Conservation (phyloP, 345 rosid genomes). For the Bruguiera parviflora region DNA sequence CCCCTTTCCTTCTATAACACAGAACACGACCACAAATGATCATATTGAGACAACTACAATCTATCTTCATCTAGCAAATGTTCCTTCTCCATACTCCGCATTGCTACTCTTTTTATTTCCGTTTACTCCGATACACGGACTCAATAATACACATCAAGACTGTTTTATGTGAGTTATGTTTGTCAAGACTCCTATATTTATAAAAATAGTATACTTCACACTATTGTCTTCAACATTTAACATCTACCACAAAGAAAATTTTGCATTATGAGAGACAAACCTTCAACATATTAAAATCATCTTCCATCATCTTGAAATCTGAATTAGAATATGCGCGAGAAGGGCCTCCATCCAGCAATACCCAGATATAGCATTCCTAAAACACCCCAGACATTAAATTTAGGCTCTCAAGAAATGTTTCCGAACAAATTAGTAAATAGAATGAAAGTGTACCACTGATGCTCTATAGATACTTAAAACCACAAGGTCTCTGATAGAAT, state of each 20-base stretch:
- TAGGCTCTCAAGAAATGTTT: constrained; percentile 2
- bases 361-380: constrained; percentile 77
- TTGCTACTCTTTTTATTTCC: too few relatives aligned
- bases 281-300: constrained; percentile 69
- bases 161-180: too few relatives aligned
- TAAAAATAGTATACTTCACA: too few relatives aligned
- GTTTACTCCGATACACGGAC: too few relatives aligned
- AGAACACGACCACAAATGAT: too few relatives aligned
- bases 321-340: constrained; percentile 82
- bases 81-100: too few relatives aligned
- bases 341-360: constrained; percentile 93
- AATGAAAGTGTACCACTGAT: constrained; percentile 45
- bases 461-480: constrained; percentile 77
- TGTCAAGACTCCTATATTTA: too few relatives aligned
- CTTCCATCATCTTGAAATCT: constrained; percentile 74
- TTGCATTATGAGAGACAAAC: constrained; percentile 25
- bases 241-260: not conserved
- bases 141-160: too few relatives aligned
- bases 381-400: constrained; percentile 18
- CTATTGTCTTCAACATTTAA: too few relatives aligned
- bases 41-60: too few relatives aligned
- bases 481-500: constrained; percentile 69
- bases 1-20: too few relatives aligned
- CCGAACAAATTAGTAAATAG: not conserved
- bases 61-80: too few relatives aligned